Percentiles rank a stretch among this genome's conserved stretches.
phyloP scores from a whole-genome alignment of 2,329 filamentous ascomycete genomes.

The Penicillium frequentans region DNA sequence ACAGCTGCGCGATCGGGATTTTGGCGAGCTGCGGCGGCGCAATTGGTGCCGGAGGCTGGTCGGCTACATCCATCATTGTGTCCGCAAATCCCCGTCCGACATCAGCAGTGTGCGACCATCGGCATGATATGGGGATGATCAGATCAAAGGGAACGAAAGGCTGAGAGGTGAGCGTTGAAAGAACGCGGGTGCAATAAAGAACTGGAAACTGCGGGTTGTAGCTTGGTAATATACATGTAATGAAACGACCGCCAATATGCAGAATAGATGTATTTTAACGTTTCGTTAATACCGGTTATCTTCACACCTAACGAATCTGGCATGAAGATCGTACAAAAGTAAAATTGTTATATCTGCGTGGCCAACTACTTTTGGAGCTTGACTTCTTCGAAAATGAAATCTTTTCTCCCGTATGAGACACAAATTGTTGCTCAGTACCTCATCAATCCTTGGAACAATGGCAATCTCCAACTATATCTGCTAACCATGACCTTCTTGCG shows the following conservation, averaged over 20 bases:
- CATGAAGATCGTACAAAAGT: neutral
- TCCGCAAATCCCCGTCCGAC: constrained; percentile 9
- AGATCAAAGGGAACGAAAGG: neutral
- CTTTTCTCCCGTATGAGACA: neutral
- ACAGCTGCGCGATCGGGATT: constrained; percentile 44
- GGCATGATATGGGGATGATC: constrained; percentile 2
- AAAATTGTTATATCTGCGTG: neutral
- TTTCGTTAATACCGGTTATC: neutral
- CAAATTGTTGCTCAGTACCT: neutral
- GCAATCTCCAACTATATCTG: neutral
- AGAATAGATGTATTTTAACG: neutral
- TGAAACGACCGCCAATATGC: neutral
- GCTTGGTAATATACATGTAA: constrained; percentile 2
- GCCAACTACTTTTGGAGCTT: neutral
- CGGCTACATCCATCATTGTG: constrained; percentile 31
- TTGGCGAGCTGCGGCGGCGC: constrained; percentile 22
- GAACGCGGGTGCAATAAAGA: constrained; percentile 1
- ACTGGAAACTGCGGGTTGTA: neutral
- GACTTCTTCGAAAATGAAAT: neutral
- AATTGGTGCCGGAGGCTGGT: constrained; percentile 23
- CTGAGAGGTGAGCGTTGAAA: neutral
- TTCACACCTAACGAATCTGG: neutral
- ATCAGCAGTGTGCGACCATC: constrained; percentile 1
- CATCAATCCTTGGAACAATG: neutral
- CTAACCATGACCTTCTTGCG: neutral